phyloP scores from a whole-genome alignment of 1,139 yeast species.

The Trichomonascaceae sp. region DNA sequence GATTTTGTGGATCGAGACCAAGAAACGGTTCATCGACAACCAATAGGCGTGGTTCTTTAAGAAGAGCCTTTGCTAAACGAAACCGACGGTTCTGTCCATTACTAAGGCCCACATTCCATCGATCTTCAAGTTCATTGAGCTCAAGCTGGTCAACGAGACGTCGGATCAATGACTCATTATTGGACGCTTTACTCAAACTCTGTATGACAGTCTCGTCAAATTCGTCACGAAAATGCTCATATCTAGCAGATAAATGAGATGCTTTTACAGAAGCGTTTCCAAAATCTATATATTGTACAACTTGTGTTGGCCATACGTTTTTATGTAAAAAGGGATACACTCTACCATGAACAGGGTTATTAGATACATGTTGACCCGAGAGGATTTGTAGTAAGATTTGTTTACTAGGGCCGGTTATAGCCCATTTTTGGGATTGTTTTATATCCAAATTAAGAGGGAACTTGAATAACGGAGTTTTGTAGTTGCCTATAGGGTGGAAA shows the following conservation, averaged over 20 bases:
- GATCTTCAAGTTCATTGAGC: slow-evolving; percentile 49
- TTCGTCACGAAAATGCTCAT: slow-evolving; percentile 78
- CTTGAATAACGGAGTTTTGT: slow-evolving; percentile 17
- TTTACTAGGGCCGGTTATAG: slow-evolving; percentile 46
- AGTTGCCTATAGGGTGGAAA: slow-evolving; percentile 18
- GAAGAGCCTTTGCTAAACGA: slow-evolving; percentile 67
- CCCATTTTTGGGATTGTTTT: slow-evolving; percentile 41
- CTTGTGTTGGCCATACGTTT: slow-evolving; percentile 42
- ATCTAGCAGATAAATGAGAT: slow-evolving; percentile 82
- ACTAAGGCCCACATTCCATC: slow-evolving; percentile 83
- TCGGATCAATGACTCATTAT: slow-evolving; percentile 32
- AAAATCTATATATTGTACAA: slow-evolving; percentile 54
- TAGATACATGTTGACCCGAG: slow-evolving; percentile 43
- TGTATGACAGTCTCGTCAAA: slow-evolving; percentile 69
- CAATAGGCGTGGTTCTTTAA: slow-evolving; percentile 58
- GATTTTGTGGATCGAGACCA: slow-evolving; percentile 78
- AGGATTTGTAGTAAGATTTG: slow-evolving; percentile 39
- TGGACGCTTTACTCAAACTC: slow-evolving; percentile 42
- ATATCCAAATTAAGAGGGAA: slow-evolving; percentile 30
- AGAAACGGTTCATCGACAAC: slow-evolving; percentile 86
- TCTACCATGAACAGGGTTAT: slow-evolving; percentile 48
- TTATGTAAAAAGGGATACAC: slow-evolving; percentile 48
- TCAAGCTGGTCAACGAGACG: slow-evolving; percentile 46
- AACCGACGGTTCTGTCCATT: slow-evolving; percentile 94
- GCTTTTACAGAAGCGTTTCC: slow-evolving; percentile 51